Evolutionary conservation across 192 early-diverging fungal species (phyloP).

Genomic region (Gamsiella multidivaricata): DNA sequence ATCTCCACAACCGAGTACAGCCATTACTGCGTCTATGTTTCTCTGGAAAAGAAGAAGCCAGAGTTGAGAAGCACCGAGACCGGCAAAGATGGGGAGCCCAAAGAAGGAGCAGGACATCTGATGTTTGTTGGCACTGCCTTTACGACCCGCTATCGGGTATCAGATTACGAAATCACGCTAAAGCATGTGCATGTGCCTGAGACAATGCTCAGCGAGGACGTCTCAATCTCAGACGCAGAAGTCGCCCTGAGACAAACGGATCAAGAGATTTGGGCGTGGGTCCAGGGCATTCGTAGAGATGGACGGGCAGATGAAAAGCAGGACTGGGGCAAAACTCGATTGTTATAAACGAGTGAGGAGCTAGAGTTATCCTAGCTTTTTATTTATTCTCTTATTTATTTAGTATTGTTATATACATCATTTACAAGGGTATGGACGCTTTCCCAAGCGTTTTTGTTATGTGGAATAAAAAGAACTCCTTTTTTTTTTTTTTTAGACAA

Average conservation of each 20-base stretch:
- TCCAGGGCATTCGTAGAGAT: slow-evolving; percentile 37
- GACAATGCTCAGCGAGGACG: too few species aligned
- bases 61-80: not conserved
- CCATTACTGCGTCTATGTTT: slow-evolving; percentile 34
- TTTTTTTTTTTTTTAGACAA: too few species aligned
- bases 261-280: slow-evolving; percentile 28
- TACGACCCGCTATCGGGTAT: slow-evolving; percentile 23
- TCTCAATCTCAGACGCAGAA: not conserved
- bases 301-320: slow-evolving; percentile 25
- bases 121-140: slow-evolving; percentile 40
- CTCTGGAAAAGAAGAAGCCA: not conserved
- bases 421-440: too few species aligned
- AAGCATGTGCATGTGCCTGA: not conserved
- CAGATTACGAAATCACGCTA: slow-evolving; percentile 12
- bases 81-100: not conserved
- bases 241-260: not conserved
- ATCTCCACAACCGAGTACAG: slow-evolving; percentile 24
- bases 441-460: too few species aligned
- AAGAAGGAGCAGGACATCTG: not conserved
- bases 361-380: not conserved
- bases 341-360: slow-evolving; percentile 13
- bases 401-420: not conserved
- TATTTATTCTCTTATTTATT: not conserved
- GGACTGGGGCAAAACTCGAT: slow-evolving; percentile 15
- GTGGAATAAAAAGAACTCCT: too few species aligned